These are phyloP conservation scores for Plasmodium gallinaceum DNA, from an alignment of 169 alveolate genomes.

Conservation along the genomic window DNA sequence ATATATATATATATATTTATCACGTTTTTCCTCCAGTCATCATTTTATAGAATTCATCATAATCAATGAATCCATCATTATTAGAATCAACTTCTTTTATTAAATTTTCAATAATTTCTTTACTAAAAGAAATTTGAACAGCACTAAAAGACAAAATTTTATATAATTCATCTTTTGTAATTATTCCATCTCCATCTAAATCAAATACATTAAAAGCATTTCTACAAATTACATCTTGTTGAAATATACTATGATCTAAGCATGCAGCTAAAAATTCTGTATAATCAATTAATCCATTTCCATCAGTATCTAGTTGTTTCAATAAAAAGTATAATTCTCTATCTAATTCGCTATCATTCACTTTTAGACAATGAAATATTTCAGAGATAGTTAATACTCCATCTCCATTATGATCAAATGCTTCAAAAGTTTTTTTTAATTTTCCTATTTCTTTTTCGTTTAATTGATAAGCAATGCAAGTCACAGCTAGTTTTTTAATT, in stretches of 20 bases:
- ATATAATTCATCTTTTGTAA: conserved; percentile 88
- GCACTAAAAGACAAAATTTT: conserved; percentile 63
- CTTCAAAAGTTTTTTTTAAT: conserved; percentile 90
- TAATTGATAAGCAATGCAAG: conserved; percentile 95
- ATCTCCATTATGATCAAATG: conserved; percentile 94
- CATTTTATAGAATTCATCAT: conserved; percentile 85
- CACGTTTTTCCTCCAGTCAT: conserved; percentile 78
- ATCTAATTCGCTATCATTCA: conserved; percentile 79
- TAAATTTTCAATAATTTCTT: conserved; percentile 78
- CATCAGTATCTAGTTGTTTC: conserved; percentile 91
- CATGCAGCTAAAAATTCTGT: conserved; percentile 97
- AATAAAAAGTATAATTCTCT: conserved; percentile 83
- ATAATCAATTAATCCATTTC: conserved; percentile 93
- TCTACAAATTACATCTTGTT: conserved; percentile 90
- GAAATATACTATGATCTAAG: conserved; percentile 89
- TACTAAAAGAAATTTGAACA: conserved; percentile 53
- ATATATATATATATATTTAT: too few species aligned
- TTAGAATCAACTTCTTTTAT: conserved; percentile 82
- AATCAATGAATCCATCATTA: conserved; percentile 85
- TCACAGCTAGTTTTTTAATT: conserved; percentile 94
- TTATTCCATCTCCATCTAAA: conserved; percentile 92
- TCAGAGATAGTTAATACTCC: conserved; percentile 89
- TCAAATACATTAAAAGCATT: conserved; percentile 95
- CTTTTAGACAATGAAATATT: conserved; percentile 80
- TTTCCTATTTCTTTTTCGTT: conserved; percentile 91